Percentiles rank a stretch among this genome's conserved stretches.
Conservation (phyloP, 345 rosid genomes). For the Litchi chinensis region DNA sequence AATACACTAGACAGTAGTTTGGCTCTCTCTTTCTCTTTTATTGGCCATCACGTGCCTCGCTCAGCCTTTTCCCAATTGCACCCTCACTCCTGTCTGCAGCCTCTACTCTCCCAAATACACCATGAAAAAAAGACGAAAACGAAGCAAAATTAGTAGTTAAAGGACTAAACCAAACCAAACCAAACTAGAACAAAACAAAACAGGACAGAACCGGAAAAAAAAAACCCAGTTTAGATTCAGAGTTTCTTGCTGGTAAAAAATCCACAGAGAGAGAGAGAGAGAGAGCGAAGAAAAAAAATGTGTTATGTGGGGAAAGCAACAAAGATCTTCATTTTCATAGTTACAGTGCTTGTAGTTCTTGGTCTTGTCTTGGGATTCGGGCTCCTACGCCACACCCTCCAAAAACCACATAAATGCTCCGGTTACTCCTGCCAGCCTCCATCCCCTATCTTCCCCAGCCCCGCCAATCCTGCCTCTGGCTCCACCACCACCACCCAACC, state of each 20-base stretch:
- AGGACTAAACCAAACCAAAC: not conserved
- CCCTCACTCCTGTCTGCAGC: not conserved
- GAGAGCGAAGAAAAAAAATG: constrained; percentile 46
- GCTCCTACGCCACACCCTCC: constrained; percentile 50
- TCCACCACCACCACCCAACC: constrained; percentile 33
- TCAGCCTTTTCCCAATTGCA: not conserved
- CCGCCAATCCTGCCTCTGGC: constrained; percentile 27
- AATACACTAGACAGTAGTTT: not conserved
- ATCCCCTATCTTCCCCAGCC: constrained; percentile 43
- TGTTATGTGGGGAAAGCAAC: constrained; percentile 98
- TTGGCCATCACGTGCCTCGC: constrained; percentile 22
- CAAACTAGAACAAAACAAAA: not conserved
- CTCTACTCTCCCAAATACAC: constrained; percentile 1
- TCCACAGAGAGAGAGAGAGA: not conserved
- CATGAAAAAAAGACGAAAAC: constrained; percentile 36
- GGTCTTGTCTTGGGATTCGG: constrained; percentile 75
- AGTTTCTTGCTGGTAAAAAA: not conserved
- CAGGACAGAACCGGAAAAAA: not conserved
- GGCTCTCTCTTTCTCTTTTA: not conserved
- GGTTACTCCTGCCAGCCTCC: constrained; percentile 56
- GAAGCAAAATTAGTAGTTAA: constrained; percentile 5
- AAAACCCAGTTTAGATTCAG: constrained; percentile 18
- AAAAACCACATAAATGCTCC: constrained; percentile 53
- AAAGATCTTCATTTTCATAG: constrained; percentile 96
- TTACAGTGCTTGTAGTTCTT: constrained; percentile 62